These are phyloP conservation scores for Russula earlei DNA, from an alignment of 768 basidiomycete genomes.

Conservation along the genomic window DNA sequence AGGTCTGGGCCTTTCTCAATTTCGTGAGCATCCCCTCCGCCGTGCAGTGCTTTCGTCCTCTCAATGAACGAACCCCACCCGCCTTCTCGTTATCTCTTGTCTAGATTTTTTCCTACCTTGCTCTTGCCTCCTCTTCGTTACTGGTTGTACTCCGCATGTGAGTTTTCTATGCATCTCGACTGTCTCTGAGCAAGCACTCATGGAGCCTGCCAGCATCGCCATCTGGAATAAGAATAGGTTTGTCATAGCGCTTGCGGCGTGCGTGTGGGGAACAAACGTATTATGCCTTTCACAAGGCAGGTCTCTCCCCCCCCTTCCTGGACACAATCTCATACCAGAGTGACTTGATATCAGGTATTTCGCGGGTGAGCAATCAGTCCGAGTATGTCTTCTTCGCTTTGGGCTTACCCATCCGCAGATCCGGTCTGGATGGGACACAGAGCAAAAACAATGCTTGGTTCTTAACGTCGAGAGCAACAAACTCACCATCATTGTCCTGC, in stretches of 20 bases:
- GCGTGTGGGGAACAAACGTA: not conserved
- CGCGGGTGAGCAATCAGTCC: not conserved
- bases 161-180: not conserved
- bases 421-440: not conserved
- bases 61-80: not conserved
- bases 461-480: not conserved
- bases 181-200: not conserved
- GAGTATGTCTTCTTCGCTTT: not conserved
- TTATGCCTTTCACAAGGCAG: not conserved
- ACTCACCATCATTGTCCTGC: not conserved
- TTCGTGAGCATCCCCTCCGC: not conserved
- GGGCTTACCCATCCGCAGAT: not conserved
- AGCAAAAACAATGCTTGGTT: not conserved
- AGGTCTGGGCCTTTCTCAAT: no score
- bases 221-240: not conserved
- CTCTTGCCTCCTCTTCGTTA: not conserved
- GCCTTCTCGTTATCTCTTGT: not conserved
- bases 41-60: not conserved
- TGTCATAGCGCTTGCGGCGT: not conserved
- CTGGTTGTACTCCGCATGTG: slow-evolving; percentile 2
- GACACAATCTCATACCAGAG: not conserved
- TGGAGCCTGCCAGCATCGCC: not conserved
- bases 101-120: not conserved
- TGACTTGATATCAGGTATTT: not conserved
- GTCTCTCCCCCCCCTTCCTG: not conserved